These are phyloP conservation scores for Trametes meyenii DNA, from an alignment of 768 basidiomycete species.

Conservation along the genomic window DNA sequence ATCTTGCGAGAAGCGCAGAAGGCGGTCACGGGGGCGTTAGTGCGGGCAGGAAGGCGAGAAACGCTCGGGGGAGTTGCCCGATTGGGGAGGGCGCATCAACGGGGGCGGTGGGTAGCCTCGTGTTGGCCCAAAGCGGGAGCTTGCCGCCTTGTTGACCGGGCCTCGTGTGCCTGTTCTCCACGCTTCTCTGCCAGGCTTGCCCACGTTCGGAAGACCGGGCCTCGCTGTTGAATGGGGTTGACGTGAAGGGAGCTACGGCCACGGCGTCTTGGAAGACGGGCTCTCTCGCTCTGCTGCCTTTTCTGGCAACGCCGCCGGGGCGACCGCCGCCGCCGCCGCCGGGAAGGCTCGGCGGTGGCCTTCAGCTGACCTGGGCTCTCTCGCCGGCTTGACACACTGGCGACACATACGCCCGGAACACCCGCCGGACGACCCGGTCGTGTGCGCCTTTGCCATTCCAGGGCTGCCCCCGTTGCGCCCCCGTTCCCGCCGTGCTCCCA, in stretches of 20 bases:
- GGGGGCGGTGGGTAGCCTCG: constrained; percentile 19
- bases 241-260: constrained; percentile 15
- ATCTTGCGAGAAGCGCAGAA: no score
- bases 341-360: not conserved
- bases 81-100: not conserved
- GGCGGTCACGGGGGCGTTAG: no score
- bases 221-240: constrained; percentile 8
- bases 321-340: not conserved
- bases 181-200: not conserved
- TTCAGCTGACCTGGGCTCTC: constrained; percentile 7
- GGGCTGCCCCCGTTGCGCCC: not conserved
- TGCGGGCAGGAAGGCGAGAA: no score
- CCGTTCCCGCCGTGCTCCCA: constrained; percentile 9
- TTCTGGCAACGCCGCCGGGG: constrained; percentile 1
- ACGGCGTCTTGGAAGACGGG: constrained; percentile 8
- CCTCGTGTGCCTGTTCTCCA: not conserved
- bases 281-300: constrained; percentile 3
- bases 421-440: constrained; percentile 9
- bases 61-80: no score
- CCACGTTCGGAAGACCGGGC: constrained; percentile 9
- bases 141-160: not conserved
- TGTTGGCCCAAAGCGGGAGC: not conserved
- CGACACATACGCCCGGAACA: constrained; percentile 14
- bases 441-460: constrained; percentile 4
- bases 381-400: constrained; percentile 5